Base-by-base conservation (phyloP, 345 rosid species). In the Gossypium stocksii region DNA sequence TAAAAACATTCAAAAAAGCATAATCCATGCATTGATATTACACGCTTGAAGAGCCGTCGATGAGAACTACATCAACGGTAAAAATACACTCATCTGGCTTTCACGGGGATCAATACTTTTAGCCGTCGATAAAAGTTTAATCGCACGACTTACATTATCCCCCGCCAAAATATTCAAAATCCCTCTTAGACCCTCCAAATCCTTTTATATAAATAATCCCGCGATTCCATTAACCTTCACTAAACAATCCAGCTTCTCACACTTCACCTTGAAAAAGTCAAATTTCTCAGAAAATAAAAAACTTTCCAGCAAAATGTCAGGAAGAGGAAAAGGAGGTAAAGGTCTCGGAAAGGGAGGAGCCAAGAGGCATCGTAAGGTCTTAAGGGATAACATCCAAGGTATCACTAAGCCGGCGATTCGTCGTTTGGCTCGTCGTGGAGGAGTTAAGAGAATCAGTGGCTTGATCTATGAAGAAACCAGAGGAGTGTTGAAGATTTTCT, bases 331-430 rank as follows among this genome's bases (percentile, higher is more conserved):
- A 46, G 71, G 77, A 7, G 77, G 77, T 0, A 74, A 74, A 62
- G 77, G 77, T 7, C 46, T 74, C 1, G 71, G 77, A 29, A 64
- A 74, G 20, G 77, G 71, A 27, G 77, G 77, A 74, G 77, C 77
- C 51, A 74, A 74, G 77, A 34, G 71, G 52, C 77, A 74, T 34
- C 20, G 71, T 20, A 74, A 74, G 38, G 77, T 64, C 6, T 23
- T 74, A 9, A 34, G 77, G 11, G 77, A 74, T 20, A 74, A 74
- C 22, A 74, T 74, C 38, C 76, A 74, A 70, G 77, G 77, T 0
- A 64, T 74, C 25, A 52, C 71, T 0, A 64, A 74, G 69, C 77
- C 71, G 0, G 76, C 70, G 0, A 74, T 74, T 19, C 70, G 70
- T 2, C 70, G 76, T 74, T 46, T 74, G 46, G 76, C 76, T 62